Base-by-base conservation (phyloP, 805 yeast genomes). In the Scheffersomyces coipomensis region DNA sequence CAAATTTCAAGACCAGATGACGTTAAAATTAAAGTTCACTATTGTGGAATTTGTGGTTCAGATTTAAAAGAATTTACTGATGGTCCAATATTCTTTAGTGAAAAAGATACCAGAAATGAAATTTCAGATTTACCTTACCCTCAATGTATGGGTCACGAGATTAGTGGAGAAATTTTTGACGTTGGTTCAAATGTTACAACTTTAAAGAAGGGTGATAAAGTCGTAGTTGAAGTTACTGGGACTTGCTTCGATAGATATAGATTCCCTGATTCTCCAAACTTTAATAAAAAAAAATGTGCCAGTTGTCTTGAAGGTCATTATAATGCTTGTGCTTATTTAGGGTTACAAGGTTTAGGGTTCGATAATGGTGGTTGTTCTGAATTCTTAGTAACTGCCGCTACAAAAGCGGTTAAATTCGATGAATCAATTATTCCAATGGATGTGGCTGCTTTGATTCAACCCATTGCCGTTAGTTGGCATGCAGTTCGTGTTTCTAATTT, bases 11-110 rank as follows among this genome's bases (percentile, higher is more conserved):
- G 48, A 22, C 46, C 49, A 2, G 55, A 49, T 26, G 85, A 79
- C 46, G 71, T 80, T 25, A 83, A 78, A 49, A 64, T 80, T 37
- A 78, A 78, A 54, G 71, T 77, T 36, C 78, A 76, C 47, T 75
- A 76, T 45, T 80, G 85, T 59, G 85, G 86, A 52, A 64, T 81
- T 24, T 81, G 86, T 56, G 84, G 82, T 18, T 68, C 79, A 6
- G 86, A 81, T 47, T 65, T 75, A 37, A 85, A 79, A 53, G 68
- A 81, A 54, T 79, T 65, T 49, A 48, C 62, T 19, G 78, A 73
- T 22, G 83, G 81, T 1, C 85, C 86, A 12, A 77, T 78, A 40
- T 79, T 81, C 53, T 77, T 78, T 60, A 71, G 68, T 4, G 55
- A 62, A 40, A 62, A 57, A 27, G 70, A 71, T 17, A 51, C 59